These are phyloP conservation scores for Blastomyces parvus DNA, from an alignment of 2,329 filamentous ascomycete species.

Conservation along the genomic window DNA sequence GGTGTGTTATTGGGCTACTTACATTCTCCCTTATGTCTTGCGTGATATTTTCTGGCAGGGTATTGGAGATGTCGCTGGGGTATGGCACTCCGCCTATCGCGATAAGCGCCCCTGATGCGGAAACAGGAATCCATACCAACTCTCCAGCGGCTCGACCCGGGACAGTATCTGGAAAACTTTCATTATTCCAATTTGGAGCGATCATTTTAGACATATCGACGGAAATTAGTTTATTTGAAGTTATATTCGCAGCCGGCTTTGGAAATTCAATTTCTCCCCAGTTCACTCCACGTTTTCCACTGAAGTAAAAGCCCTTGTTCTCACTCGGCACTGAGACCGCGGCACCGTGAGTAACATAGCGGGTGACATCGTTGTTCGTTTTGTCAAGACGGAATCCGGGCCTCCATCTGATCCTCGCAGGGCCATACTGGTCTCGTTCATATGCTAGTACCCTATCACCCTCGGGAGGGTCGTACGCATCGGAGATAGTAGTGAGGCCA, in stretches of 20 bases:
- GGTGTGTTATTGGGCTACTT: constrained; percentile 8
- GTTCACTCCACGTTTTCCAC: constrained; percentile 47
- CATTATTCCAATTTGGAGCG: constrained; percentile 48
- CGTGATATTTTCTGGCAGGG: constrained; percentile 1
- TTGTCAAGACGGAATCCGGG: constrained; percentile 35
- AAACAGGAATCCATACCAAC: constrained; percentile 50
- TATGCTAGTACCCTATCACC: constrained; percentile 43
- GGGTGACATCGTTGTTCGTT: constrained; percentile 43
- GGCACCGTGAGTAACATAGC: constrained; percentile 57
- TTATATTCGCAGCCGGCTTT: constrained; percentile 26
- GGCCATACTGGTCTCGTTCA: constrained; percentile 45
- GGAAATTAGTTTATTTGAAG: constrained; percentile 50
- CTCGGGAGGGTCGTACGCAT: constrained; percentile 32
- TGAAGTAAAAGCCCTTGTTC: constrained; percentile 62
- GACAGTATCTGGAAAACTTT: constrained; percentile 42
- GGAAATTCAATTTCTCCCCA: constrained; percentile 43
- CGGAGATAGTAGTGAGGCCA: constrained; percentile 39
- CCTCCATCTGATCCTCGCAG: constrained; percentile 34
- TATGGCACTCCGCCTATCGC: constrained; percentile 31
- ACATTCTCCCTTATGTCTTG: constrained; percentile 16
- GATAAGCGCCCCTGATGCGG: constrained; percentile 29
- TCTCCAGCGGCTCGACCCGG: constrained; percentile 53
- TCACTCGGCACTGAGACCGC: constrained; percentile 58
- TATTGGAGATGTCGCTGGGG: constrained; percentile 18
- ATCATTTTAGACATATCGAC: constrained; percentile 49